phyloP scores from a whole-genome alignment of 2,329 filamentous ascomycete genomes.

The Penicillium sp. region DNA sequence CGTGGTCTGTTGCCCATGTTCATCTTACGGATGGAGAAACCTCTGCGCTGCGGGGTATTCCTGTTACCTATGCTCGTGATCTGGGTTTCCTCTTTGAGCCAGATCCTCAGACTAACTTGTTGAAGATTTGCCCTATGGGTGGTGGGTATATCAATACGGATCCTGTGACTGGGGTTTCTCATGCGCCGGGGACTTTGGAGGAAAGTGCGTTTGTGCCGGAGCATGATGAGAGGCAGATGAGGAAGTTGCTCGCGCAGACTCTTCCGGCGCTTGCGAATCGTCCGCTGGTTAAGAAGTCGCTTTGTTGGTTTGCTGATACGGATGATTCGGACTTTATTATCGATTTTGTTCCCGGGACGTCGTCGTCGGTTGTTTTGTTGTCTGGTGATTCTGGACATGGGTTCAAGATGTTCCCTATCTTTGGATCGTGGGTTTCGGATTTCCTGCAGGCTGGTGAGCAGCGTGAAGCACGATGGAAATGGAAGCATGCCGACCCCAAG shows the following conservation, averaged over 20 bases:
- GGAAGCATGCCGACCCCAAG: constrained; percentile 43
- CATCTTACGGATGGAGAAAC: constrained; percentile 56
- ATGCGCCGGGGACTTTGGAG: constrained; percentile 40
- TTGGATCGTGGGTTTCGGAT: constrained; percentile 55
- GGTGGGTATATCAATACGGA: constrained; percentile 56
- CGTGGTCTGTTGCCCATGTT: constrained; percentile 60
- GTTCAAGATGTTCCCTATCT: constrained; percentile 61
- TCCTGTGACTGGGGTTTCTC: constrained; percentile 38
- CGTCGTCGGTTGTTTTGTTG: constrained; percentile 49
- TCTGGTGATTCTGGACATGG: constrained; percentile 61
- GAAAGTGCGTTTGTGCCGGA: constrained; percentile 50
- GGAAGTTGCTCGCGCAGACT: constrained; percentile 51
- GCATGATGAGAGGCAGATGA: constrained; percentile 53
- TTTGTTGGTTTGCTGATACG: constrained; percentile 66
- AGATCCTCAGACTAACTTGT: constrained; percentile 54
- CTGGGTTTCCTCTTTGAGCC: constrained; percentile 66
- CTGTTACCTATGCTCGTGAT: constrained; percentile 60
- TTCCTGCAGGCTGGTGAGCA: constrained; percentile 47
- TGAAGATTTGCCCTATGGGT: constrained; percentile 61
- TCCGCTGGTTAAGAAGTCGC: constrained; percentile 54
- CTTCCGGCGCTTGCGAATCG: constrained; percentile 54
- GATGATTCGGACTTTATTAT: constrained; percentile 60
- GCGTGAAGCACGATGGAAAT: constrained; percentile 49
- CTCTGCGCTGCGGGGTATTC: constrained; percentile 54
- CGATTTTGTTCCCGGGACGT: constrained; percentile 55